A percentile compares a stretch with the other conserved stretches of the same genome.
Evolutionary conservation across 495 filamentous ascomycete species (phyloP).

Genomic region (Achaetomiella virescens): DNA sequence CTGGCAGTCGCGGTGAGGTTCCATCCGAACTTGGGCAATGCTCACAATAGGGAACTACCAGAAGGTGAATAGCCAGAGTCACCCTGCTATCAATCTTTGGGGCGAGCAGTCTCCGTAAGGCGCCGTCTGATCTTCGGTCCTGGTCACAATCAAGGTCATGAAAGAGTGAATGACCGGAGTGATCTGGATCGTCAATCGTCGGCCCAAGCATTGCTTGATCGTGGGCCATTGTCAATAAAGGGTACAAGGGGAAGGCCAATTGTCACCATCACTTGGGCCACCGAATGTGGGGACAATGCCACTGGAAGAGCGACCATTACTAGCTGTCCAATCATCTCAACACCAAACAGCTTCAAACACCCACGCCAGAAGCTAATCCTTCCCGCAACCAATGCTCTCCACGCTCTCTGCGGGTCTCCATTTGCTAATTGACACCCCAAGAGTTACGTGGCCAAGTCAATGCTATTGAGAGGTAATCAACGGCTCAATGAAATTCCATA

Average conservation of each 20-base stretch:
- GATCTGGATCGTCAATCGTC: background rate
- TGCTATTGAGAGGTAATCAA: too few relatives aligned
- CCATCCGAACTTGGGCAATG: background rate
- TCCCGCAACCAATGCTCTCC: too few relatives aligned
- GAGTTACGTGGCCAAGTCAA: too few relatives aligned
- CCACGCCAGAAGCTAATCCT: background rate
- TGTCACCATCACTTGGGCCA: background rate
- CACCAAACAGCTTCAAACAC: background rate
- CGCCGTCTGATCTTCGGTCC: too few relatives aligned
- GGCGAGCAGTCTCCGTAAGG: too few relatives aligned
- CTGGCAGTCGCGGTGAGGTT: background rate
- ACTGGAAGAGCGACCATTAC: background rate
- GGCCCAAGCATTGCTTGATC: background rate
- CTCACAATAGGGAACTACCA: background rate
- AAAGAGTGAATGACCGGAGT: too few relatives aligned
- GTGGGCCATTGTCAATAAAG: background rate
- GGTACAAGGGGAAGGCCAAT: background rate
- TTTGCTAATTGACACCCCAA: too few relatives aligned
- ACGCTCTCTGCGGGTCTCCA: too few relatives aligned
- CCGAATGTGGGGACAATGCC: background rate
- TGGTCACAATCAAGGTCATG: too few relatives aligned
- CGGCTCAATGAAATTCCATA: too few relatives aligned
- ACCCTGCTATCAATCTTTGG: background rate
- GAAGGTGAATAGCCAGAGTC: background rate
- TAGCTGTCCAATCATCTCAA: too few relatives aligned